Evolutionary conservation across 768 basidiomycete species (phyloP), one percentile per base, ranked within the genome.

Genomic region (Macrolepiota albuminosa): DNA sequence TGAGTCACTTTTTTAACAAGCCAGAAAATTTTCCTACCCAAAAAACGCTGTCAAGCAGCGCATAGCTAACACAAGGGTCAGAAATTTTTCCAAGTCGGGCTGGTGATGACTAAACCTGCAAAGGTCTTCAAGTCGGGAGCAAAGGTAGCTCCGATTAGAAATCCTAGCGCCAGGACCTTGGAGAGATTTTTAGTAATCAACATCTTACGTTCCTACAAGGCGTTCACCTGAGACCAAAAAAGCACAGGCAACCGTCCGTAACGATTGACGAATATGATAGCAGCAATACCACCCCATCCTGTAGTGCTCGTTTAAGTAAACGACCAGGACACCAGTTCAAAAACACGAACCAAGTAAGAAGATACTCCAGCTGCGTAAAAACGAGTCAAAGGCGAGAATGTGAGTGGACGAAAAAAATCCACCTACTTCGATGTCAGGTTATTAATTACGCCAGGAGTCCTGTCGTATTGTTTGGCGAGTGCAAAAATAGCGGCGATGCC

Each of bases 161-260:
- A 86, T 2, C 72, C 80, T 31, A 84, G 63, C 0, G 80, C 80
- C 51, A 84, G 67, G 33, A 84, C 64, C 79, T 84, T 57, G 11
- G 11, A 8, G 18, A 39, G 10, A 16, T 26, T 6, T n/a, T 26
- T 47, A 43, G 31, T 33, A 6, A 33, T 26, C 13, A 39, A 21
- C 18, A 53, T 33, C 18, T 29, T 29, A 18, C 3, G 14, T 13
- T 46, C 8, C 13, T 37, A 50, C 6, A 21, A 16, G 11, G 45
- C 4, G 6, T 8, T 37, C 57, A 78, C 79, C 71, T 84, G 71
- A 0, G 81, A 80, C 82, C 83, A 85, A 69, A 84, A 85, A 6
- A 86, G 71, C 2, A 85, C 75, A 2, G 84, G 84, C 10, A 86
- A 77, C n/a, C 84, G 79, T 8, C 84, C 84, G 61, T 69, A 82